These are phyloP conservation scores for Pseudonectria buxi DNA, from an alignment of 2,329 filamentous ascomycete species.

Conservation along the genomic window DNA sequence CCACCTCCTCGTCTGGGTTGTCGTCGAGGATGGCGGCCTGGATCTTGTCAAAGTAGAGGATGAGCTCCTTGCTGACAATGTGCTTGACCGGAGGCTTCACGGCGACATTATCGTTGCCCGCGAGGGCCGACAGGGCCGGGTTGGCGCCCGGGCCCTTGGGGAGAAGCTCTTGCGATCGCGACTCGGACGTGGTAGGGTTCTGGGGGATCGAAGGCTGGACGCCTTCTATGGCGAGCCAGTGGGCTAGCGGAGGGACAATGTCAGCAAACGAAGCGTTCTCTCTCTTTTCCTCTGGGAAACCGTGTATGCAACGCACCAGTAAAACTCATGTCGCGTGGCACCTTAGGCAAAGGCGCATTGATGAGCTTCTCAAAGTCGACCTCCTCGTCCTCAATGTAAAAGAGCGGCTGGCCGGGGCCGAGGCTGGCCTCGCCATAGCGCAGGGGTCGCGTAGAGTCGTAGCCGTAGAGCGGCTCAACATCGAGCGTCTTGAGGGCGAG, in stretches of 20 bases:
- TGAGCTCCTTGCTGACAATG: constrained; percentile 89
- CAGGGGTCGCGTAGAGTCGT: constrained; percentile 83
- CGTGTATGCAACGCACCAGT: constrained; percentile 54
- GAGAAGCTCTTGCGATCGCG: constrained; percentile 74
- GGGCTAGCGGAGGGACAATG: constrained; percentile 47
- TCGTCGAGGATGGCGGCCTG: constrained; percentile 84
- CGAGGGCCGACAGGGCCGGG: constrained; percentile 70
- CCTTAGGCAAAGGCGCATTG: constrained; percentile 90
- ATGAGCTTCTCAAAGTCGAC: constrained; percentile 98
- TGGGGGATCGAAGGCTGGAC: constrained; percentile 95
- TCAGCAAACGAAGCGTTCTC: constrained; percentile 6
- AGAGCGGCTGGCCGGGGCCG: constrained; percentile 87
- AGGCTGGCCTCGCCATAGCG: constrained; percentile 90
- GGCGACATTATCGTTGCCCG: constrained; percentile 74
- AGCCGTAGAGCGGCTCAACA: constrained; percentile 92
- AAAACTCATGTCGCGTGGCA: constrained; percentile 86
- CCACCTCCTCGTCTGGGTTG: constrained; percentile 69
- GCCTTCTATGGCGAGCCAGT: constrained; percentile 96
- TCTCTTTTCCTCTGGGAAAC: too few species aligned
- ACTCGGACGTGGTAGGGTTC: constrained; percentile 83
- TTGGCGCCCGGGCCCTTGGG: constrained; percentile 88
- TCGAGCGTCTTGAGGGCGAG: constrained; percentile 81
- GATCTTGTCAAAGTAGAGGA: constrained; percentile 95
- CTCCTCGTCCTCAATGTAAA: constrained; percentile 97
- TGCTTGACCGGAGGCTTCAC: constrained; percentile 94